These are phyloP conservation scores for Russula foetens DNA, from an alignment of 768 basidiomycete species.

Conservation along the genomic window DNA sequence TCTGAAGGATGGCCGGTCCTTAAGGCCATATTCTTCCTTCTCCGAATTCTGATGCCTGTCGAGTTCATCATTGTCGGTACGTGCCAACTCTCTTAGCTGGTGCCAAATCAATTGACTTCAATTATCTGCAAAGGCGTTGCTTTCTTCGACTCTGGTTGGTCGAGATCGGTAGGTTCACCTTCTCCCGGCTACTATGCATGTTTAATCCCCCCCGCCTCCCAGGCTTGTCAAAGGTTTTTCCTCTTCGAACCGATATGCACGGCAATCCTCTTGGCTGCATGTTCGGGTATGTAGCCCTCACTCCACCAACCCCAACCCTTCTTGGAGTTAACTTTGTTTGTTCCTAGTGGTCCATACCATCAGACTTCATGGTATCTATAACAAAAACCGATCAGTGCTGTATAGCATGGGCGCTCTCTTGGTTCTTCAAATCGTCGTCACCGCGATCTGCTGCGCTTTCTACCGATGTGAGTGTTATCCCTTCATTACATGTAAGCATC, in stretches of 20 bases:
- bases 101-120: background rate
- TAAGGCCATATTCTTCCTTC: conserved; percentile 67
- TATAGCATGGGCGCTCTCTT: conserved; percentile 49
- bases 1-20: conserved; percentile 63
- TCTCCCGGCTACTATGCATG: background rate
- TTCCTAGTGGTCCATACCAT: conserved; percentile 58
- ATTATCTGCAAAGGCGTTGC: conserved; percentile 50
- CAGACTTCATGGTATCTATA: conserved; percentile 73
- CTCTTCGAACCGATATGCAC: conserved; percentile 85
- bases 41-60: conserved; percentile 67
- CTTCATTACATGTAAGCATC: conserved; percentile 4
- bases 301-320: background rate
- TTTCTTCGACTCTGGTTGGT: conserved; percentile 74
- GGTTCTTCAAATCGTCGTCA: conserved; percentile 60
- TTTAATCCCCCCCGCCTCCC: conserved; percentile 22
- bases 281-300: conserved; percentile 38
- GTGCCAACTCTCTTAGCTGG: conserved; percentile 16
- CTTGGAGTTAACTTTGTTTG: background rate
- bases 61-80: conserved; percentile 72
- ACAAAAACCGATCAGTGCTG: conserved; percentile 50
- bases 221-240: conserved; percentile 64
- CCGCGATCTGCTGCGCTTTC: conserved; percentile 70
- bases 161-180: conserved; percentile 37
- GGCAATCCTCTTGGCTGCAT: conserved; percentile 67
- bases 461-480: conserved; percentile 48